These are phyloP conservation scores for Solanum habrochaites DNA, from an alignment of 257 asterid species.

Conservation along the genomic window DNA sequence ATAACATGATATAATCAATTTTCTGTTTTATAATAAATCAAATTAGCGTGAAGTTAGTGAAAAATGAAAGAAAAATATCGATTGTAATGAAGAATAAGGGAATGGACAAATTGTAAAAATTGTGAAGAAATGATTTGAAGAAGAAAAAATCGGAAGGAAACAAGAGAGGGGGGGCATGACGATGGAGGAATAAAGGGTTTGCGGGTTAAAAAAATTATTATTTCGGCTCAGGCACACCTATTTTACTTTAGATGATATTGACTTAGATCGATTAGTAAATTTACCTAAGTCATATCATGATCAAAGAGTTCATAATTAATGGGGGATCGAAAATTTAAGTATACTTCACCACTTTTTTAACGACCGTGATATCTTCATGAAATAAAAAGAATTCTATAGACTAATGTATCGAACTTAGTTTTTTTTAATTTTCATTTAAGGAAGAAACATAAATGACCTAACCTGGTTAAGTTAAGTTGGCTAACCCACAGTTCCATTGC, in stretches of 20 bases:
- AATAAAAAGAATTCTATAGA: background rate
- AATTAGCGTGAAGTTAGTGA: background rate
- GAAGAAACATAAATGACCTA: background rate
- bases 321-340: too few species aligned
- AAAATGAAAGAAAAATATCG: background rate
- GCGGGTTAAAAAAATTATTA: background rate
- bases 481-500: background rate
- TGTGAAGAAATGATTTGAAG: background rate
- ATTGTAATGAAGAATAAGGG: background rate
- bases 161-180: background rate
- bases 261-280: too few species aligned
- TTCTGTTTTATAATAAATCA: background rate
- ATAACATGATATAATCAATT: background rate
- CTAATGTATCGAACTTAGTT: too few species aligned
- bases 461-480: background rate
- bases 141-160: background rate
- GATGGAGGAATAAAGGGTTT: background rate
- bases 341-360: too few species aligned
- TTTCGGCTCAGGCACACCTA: too few species aligned
- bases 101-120: background rate
- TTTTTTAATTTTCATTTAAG: background rate
- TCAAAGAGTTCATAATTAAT: too few species aligned
- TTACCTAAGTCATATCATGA: too few species aligned
- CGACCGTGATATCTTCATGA: too few species aligned
- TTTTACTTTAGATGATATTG: too few species aligned